Evolutionary conservation across 2,329 filamentous ascomycete genomes (phyloP), one percentile per base, ranked within the genome.

Genomic region (Arachnomyces sp.): DNA sequence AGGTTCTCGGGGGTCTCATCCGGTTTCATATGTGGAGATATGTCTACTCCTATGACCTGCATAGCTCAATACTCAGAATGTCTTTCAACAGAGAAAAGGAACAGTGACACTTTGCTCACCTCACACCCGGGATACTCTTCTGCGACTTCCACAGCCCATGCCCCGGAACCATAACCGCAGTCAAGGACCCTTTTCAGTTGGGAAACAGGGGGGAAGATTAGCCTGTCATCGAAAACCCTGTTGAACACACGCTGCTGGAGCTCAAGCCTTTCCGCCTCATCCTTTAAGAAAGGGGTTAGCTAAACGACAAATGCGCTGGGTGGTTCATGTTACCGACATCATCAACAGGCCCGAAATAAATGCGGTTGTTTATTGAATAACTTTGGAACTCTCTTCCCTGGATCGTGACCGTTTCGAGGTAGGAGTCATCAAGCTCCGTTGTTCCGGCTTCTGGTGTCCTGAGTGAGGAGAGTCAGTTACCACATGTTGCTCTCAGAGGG

Each of bases 71-170:
- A 25, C 31, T 31, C 18, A 36, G 38, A n/a, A 11, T 34, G 59
- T 40, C 60, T 50, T 31, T 28, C 32, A 31, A 17, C 28, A 7
- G 30, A n/a, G 28, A 16, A 11, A 17, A 34, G 18, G 5, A 34
- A 7, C 15, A 34, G 28, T 25, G 33, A 25, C 21, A 34, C 36
- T 17, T 21, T 31, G 55, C 67, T 52, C 55, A 84, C 83, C 68
- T 85, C 74, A 54, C 78, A 82, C 45, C 69, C 63, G 36, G 80
- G 80, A 61, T 81, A 67, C 46, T 73, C 66, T 53, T 76, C 72
- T 34, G 83, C 83, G 38, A 84, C 78, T 16, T 82, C 80, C 28
- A 76, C 63, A 15, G 82, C 81, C 84, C 84, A 88, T 35, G 77
- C 69, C 31, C 73, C 82, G n/a, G 78, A 72, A 31, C 84, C 84